Conservation (phyloP, 805 yeast species). For the Metschnikowia cerradonensis region DNA sequence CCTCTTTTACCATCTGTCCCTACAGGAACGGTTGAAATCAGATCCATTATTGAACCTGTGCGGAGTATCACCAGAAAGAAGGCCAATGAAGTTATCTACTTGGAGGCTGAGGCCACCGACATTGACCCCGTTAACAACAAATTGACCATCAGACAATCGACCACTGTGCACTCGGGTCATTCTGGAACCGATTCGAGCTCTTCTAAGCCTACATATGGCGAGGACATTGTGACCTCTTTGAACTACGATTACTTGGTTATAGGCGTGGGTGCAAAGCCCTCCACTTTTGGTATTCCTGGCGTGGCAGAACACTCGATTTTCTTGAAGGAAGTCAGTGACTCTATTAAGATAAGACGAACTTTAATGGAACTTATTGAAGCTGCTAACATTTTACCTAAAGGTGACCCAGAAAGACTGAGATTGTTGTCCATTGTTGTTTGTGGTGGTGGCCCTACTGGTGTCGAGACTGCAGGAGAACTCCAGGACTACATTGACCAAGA, state of each 20-base stretch:
- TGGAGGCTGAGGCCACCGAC: conserved; percentile 86
- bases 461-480: conserved; percentile 93
- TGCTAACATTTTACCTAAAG: conserved; percentile 74
- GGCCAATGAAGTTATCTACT: conserved; percentile 72
- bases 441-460: conserved; percentile 99
- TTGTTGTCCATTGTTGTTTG: conserved; percentile 85
- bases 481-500: conserved; percentile 94
- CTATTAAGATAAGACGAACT: conserved; percentile 75
- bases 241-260: conserved; percentile 80
- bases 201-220: conserved; percentile 36
- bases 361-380: conserved; percentile 87
- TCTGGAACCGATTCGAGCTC: conserved; percentile 48
- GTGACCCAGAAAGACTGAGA: conserved; percentile 76
- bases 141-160: conserved; percentile 59
- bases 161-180: conserved; percentile 53
- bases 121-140: conserved; percentile 70
- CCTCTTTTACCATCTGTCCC: conserved; percentile 95
- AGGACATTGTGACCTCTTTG: conserved; percentile 45
- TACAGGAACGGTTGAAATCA: conserved; percentile 84
- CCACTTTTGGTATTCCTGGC: conserved; percentile 94
- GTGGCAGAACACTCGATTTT: conserved; percentile 83
- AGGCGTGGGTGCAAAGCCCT: conserved; percentile 94
- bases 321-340: conserved; percentile 86
- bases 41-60: conserved; percentile 92
- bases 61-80: conserved; percentile 78